Evolutionary conservation across 192 early-diverging fungal genomes (phyloP), one percentile per base, ranked within the genome.

Genomic region (Umbelopsis ramanniana): DNA sequence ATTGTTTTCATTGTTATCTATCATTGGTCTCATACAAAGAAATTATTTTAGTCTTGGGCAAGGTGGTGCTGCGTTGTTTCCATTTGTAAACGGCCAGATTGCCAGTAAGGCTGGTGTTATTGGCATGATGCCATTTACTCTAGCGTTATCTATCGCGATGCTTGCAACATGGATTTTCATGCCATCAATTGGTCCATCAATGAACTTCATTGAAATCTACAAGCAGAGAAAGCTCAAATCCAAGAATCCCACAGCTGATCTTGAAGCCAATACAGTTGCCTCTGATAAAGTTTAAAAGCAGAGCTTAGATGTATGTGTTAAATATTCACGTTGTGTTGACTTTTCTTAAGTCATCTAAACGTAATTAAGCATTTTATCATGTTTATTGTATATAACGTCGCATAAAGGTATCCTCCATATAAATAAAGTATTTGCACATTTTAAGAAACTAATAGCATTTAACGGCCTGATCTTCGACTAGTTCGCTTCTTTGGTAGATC

Each of bases 31-130:
- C 29, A 29, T 29, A 29, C 29, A 29, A 29, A 29, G 1, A 29
- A 29, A 29, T 29, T 29, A 29, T 29, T 29, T 0, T 73, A 73
- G 72, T 17, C 40, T 74, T 47, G 73, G 73, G 22, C 46, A 67
- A 69, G 73, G 73, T 11, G 73, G 73, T 38, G 67, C 67, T 24
- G 73, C 73, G 19, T 47, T 74, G 6, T 74, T 74, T 48, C 73
- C 73, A 14, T 74, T 74, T 26, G 48, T 70, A 19, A 74, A 52
- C 4, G 75, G 75, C 48, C 57, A 68, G 23, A 71, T 76, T 35
- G 54, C 75, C 29, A 50, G 66, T 11, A 50, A 19, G 21, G 72
- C 45, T 22, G 75, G 75, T 47, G 72, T 72, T 47, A 50, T 66
- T 26, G 52, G 57, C 19, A 68, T 76, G 75, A 60, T 70, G 43